Conservation (phyloP, 805 yeast genomes). For the Candida dendrica region DNA sequence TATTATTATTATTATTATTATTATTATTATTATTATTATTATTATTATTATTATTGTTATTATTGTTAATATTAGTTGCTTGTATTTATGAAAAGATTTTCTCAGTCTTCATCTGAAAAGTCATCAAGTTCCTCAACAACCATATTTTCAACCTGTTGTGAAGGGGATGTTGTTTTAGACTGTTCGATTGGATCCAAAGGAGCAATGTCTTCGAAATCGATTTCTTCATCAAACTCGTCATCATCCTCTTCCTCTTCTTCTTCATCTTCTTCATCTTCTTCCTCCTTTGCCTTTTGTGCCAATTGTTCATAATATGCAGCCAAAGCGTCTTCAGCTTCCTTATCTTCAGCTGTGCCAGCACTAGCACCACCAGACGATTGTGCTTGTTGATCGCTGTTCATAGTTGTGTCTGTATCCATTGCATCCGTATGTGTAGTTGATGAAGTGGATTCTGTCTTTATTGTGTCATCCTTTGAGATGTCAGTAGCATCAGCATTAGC, state of each 20-base stretch:
- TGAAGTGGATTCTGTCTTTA: slow-evolving; percentile 1
- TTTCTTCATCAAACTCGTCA: slow-evolving; percentile 16
- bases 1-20: too few relatives aligned
- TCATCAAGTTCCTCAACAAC: slow-evolving; percentile 1
- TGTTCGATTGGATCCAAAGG: slow-evolving; percentile 44
- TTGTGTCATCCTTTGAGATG: background rate
- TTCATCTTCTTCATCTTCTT: slow-evolving; percentile 22
- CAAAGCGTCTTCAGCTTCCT: slow-evolving; percentile 65
- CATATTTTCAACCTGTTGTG: background rate
- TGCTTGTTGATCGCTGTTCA: slow-evolving; percentile 8
- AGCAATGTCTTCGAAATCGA: slow-evolving; percentile 9
- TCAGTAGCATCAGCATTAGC: background rate
- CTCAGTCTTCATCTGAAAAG: background rate
- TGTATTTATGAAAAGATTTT: too few relatives aligned
- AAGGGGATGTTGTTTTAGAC: slow-evolving; percentile 64
- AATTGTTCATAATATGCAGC: slow-evolving; percentile 61
- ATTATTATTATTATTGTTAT: too few relatives aligned
- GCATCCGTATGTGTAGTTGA: background rate
- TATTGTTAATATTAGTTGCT: too few relatives aligned
- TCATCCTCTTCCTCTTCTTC: slow-evolving; percentile 15
- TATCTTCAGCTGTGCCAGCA: slow-evolving; percentile 37
- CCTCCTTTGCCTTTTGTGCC: slow-evolving; percentile 24
- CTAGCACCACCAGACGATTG: too few relatives aligned
- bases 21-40: too few relatives aligned
- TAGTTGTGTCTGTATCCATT: background rate